Conservation (phyloP, 257 asterid species). For the Lithospermum erythrorhizon region DNA sequence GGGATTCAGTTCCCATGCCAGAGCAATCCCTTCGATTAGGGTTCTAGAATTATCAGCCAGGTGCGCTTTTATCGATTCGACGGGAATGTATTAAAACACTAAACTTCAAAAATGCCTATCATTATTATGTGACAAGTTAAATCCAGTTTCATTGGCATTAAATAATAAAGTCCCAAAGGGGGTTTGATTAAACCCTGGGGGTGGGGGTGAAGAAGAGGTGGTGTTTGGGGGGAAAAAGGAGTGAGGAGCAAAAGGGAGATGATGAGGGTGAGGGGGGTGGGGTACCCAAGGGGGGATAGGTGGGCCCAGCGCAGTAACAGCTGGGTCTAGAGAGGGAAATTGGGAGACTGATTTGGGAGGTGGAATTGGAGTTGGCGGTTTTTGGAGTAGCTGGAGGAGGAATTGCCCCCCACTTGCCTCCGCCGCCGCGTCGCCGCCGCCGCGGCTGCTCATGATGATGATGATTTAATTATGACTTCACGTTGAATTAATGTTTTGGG, state of each 20-base stretch:
- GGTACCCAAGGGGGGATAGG: no score
- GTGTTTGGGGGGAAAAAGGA: conserved; percentile 58
- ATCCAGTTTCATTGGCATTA: no score
- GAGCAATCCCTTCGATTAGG: no score
- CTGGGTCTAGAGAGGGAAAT: conserved; percentile 54
- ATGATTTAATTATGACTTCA: no score
- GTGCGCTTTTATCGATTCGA: no score
- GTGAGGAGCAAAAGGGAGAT: conserved; percentile 29
- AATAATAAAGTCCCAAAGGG: conserved; percentile 37
- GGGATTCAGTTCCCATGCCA: no score
- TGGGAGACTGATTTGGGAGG: conserved; percentile 13
- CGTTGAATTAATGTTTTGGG: no score
- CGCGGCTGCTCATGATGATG: conserved; percentile 35
- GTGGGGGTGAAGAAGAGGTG: conserved; percentile 25
- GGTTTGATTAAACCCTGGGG: conserved; percentile 24
- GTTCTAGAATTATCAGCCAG: no score
- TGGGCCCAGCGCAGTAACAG: conserved; percentile 33
- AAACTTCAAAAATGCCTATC: no score
- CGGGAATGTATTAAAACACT: no score
- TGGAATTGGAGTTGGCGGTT: conserved; percentile 20
- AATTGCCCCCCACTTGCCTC: conserved; percentile 66
- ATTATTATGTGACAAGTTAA: no score
- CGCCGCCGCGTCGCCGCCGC: conserved; percentile 61
- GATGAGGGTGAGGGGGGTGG: no score
- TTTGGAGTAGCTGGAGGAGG: conserved; percentile 65